A percentile compares a stretch with the other conserved stretches of the same genome.
These are phyloP conservation scores for Aspergillus pseudoglaucus DNA, from an alignment of 2,329 filamentous ascomycete genomes.

Conservation along the genomic window DNA sequence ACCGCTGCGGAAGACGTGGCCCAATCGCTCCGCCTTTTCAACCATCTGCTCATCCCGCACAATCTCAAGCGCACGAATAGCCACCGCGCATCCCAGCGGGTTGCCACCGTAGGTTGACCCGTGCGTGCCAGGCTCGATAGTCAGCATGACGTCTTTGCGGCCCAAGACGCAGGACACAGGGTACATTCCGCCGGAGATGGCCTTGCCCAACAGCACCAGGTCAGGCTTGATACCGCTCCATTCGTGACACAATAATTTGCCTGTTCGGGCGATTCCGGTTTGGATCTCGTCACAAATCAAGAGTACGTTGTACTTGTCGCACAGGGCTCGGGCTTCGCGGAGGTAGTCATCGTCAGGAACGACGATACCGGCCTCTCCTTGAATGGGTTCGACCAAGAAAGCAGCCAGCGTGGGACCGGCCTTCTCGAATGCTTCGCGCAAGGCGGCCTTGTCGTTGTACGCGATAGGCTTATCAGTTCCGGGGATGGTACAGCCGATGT, in stretches of 20 bases:
- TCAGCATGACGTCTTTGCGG: constrained; percentile 87
- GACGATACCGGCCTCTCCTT: constrained; percentile 94
- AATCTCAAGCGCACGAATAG: constrained; percentile 88
- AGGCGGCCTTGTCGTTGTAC: constrained; percentile 77
- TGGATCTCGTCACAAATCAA: constrained; percentile 98
- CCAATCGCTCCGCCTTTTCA: constrained; percentile 71
- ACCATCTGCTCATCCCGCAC: constrained; percentile 87
- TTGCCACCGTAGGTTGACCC: constrained; percentile 98
- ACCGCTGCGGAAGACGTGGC: constrained; percentile 74
- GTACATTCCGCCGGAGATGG: constrained; percentile 97
- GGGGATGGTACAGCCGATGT: constrained; percentile 71
- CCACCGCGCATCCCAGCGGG: constrained; percentile 88
- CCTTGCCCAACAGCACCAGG: constrained; percentile 90
- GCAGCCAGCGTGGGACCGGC: constrained; percentile 83
- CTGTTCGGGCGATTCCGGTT: constrained; percentile 92
- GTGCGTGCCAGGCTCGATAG: constrained; percentile 91
- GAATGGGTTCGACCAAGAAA: constrained; percentile 92
- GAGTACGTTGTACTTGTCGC: constrained; percentile 90
- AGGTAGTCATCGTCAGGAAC: constrained; percentile 91
- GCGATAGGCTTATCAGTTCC: constrained; percentile 69
- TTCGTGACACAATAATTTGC: constrained; percentile 86
- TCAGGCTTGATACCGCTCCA: constrained; percentile 96
- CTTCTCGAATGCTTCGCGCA: constrained; percentile 70
- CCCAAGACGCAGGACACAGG: constrained; percentile 92
- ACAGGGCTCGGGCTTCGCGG: constrained; percentile 69